Conservation (phyloP, 2,329 filamentous ascomycete genomes). For the Onygena corvina region DNA sequence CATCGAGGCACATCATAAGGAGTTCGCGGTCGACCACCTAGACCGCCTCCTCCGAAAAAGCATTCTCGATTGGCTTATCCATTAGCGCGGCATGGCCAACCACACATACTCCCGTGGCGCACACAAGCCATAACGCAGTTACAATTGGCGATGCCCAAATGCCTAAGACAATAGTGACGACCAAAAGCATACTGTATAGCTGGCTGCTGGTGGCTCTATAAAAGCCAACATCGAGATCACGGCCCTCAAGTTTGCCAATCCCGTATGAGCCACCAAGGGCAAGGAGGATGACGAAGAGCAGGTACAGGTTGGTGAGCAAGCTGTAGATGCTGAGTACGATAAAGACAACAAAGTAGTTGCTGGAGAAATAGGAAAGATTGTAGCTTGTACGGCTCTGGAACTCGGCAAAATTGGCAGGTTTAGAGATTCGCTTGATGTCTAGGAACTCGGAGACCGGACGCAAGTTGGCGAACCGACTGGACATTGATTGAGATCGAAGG, state of each 20-base stretch:
- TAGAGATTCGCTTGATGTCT: constrained; percentile 88
- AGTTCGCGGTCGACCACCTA: constrained; percentile 99
- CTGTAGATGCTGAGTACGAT: constrained; percentile 93
- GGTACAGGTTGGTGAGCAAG: constrained; percentile 69
- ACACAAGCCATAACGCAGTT: constrained; percentile 88
- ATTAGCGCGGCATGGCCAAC: constrained; percentile 88
- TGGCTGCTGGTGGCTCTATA: constrained; percentile 79
- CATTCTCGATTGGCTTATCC: constrained; percentile 99
- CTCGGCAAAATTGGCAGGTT: constrained; percentile 82
- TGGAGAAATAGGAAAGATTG: constrained; percentile 93
- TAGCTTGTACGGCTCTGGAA: constrained; percentile 90
- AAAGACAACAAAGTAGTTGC: constrained; percentile 93
- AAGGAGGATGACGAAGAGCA: constrained; percentile 87
- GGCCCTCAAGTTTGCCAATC: constrained; percentile 79
- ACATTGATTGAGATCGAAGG: constrained; percentile 65
- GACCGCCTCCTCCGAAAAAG: constrained; percentile 99
- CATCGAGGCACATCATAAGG: constrained; percentile 78
- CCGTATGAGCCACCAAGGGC: constrained; percentile 77
- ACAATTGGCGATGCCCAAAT: constrained; percentile 73
- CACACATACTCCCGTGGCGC: constrained; percentile 85
- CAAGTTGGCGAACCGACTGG: constrained; percentile 80
- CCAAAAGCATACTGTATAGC: constrained; percentile 78
- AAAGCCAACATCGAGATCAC: constrained; percentile 74
- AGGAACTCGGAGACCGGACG: constrained; percentile 86
- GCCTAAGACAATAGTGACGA: constrained; percentile 71